phyloP scores from a whole-genome alignment of 495 filamentous ascomycete species.

The Penicillium turbatum region DNA sequence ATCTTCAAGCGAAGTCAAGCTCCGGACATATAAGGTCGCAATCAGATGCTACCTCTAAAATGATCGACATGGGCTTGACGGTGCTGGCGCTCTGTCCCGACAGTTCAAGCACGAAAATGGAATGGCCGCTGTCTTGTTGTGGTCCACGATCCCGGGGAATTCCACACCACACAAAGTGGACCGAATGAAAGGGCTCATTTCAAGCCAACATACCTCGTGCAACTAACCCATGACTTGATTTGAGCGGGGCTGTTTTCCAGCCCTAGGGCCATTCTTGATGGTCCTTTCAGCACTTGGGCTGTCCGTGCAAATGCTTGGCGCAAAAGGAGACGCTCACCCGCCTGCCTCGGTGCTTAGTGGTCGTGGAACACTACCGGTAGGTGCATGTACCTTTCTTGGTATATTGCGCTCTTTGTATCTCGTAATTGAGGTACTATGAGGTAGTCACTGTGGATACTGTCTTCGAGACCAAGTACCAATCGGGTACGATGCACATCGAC shows the following conservation, averaged over 20 bases:
- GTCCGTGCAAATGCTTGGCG: constrained; percentile 3
- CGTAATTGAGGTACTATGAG: background rate
- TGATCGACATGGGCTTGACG: background rate
- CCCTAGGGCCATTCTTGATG: background rate
- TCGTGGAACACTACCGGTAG: background rate
- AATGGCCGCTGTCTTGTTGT: background rate
- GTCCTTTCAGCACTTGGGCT: background rate
- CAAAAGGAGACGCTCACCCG: too few relatives aligned
- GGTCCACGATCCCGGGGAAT: background rate
- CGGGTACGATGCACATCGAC: background rate
- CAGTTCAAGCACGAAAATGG: background rate
- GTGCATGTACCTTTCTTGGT: background rate
- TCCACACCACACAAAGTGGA: constrained; percentile 2
- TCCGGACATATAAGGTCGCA: background rate
- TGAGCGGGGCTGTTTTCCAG: background rate
- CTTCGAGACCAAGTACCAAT: background rate
- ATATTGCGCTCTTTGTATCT: background rate
- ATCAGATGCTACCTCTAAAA: background rate
- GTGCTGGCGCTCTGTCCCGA: background rate
- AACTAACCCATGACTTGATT: background rate
- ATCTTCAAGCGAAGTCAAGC: background rate
- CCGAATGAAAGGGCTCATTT: background rate
- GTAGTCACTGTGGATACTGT: too few relatives aligned
- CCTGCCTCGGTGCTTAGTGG: background rate
- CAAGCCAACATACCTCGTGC: constrained; percentile 3